Base-by-base conservation (phyloP, 2,329 filamentous ascomycete genomes). In the Fusarium veterinarium region DNA sequence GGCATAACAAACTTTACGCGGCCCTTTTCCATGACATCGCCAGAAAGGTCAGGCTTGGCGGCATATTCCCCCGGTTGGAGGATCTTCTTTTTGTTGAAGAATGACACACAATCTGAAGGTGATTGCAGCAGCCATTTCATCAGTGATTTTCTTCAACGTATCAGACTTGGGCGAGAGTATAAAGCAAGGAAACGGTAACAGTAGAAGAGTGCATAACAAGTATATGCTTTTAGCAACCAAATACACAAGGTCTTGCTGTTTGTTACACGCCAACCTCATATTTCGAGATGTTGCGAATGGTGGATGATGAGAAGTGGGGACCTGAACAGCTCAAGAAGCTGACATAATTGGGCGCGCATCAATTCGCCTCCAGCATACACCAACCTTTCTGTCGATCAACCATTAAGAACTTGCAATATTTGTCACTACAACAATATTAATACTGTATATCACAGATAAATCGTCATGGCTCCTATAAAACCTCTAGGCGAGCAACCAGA, bases 381-480 rank as follows among this genome's bases (percentile, higher is more conserved):
- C 49, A 53, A n/a, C 49, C 49, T 40, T 53, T 53, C 33, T 53
- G 49, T 53, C 49, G 33, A 40, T 53, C 19, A 40, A 28, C 10
- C 23, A 40, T 40, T 5, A 17, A 25, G 13, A 40, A 40, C 23
- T 30, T 13, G 23, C 16, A 41, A 52, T 40, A 38, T 41, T 35
- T 37, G n/a, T 63, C 33, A 45, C 33, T 20, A 25, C 28, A 51
- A 30, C 19, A 44, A 19, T 17, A 53, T 28, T 20, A 69, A n/a
- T 31, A 30, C 42, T 40, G 37, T 19, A 44, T 20, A 35, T 11
- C 31, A 44, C 49, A 40, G n/a, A 25, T 23, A 69, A 30, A 42
- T 51, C 37, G 8, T 30, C 46, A 73, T 73, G 71, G 71, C 71
- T 58, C 69, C 73, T 31, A 71, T 63, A 66, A 46, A 71, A 45